Evolutionary conservation across 371 early-diverging fungal genomes (phyloP).

Genomic region (Mucor racemosus): DNA sequence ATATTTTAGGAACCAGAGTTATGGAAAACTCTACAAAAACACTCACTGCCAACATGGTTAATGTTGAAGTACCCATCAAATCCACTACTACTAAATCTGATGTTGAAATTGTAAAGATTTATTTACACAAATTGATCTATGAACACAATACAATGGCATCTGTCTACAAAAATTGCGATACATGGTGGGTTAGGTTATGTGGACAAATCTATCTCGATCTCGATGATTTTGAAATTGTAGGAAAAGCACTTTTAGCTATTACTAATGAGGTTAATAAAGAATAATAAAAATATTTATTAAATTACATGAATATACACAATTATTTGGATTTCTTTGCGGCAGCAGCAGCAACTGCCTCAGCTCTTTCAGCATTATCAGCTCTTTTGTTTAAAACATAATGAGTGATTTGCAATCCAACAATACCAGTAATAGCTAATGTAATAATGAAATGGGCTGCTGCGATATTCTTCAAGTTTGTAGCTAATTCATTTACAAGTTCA

Average conservation of each 20-base stretch:
- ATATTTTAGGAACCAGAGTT: slow-evolving; percentile 62
- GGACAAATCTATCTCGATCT: slow-evolving; percentile 65
- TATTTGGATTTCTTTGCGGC: slow-evolving; percentile 26
- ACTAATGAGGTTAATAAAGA: slow-evolving; percentile 24
- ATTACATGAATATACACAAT: not conserved
- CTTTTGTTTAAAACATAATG: slow-evolving; percentile 49
- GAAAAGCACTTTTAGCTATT: slow-evolving; percentile 44
- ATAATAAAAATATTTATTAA: not conserved
- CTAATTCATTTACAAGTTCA: slow-evolving; percentile 24
- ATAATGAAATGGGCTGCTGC: slow-evolving; percentile 57
- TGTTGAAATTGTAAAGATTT: slow-evolving; percentile 19
- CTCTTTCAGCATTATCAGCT: slow-evolving; percentile 29
- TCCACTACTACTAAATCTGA: slow-evolving; percentile 47
- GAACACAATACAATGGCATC: slow-evolving; percentile 47
- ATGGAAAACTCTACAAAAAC: slow-evolving; percentile 60
- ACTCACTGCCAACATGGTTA: slow-evolving; percentile 59
- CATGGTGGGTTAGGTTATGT: slow-evolving; percentile 61
- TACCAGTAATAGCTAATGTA: slow-evolving; percentile 54
- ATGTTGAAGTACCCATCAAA: slow-evolving; percentile 62
- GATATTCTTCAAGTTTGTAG: slow-evolving; percentile 43
- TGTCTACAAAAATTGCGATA: slow-evolving; percentile 49
- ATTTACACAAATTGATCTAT: slow-evolving; percentile 40
- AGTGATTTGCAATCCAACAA: slow-evolving; percentile 51
- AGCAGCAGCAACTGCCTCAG: slow-evolving; percentile 13
- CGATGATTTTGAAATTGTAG: slow-evolving; percentile 53